A percentile compares a stretch with the other conserved stretches of the same genome.
These are phyloP conservation scores for Simplicillium sp. DNA, from an alignment of 2,329 filamentous ascomycete genomes.

Conservation along the genomic window DNA sequence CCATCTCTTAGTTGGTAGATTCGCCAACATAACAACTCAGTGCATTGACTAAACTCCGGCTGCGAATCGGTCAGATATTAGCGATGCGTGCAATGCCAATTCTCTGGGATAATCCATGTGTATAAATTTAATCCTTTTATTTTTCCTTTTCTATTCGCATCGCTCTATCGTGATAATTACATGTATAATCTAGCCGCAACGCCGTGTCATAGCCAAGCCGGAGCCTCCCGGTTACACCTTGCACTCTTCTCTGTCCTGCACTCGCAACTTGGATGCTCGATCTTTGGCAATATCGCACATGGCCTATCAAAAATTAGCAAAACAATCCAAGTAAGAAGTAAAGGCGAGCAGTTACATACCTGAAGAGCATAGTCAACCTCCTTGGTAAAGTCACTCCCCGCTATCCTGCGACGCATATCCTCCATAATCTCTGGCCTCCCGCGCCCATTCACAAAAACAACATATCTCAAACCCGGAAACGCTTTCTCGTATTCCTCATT, in stretches of 20 bases:
- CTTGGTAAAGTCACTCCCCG: conserved; percentile 49
- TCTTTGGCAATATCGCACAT: conserved; percentile 90
- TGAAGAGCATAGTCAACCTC: conserved; percentile 69
- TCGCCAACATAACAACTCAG: too few species aligned
- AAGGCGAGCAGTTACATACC: conserved; percentile 32
- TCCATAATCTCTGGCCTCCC: conserved; percentile 65
- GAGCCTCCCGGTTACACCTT: too few species aligned
- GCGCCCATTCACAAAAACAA: conserved; percentile 85
- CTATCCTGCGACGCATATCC: conserved; percentile 71
- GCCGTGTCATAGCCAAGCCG: too few species aligned
- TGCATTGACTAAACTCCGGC: too few species aligned
- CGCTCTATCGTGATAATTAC: too few species aligned
- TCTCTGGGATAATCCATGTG: too few species aligned
- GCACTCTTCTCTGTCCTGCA: not conserved
- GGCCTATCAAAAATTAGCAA: conserved; percentile 44
- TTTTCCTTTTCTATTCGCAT: too few species aligned
- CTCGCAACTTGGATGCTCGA: conserved; percentile 54
- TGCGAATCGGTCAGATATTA: too few species aligned
- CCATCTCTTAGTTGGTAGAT: too few species aligned
- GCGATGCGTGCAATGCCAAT: too few species aligned
- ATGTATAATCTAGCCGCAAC: too few species aligned
- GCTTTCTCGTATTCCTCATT: conserved; percentile 72
- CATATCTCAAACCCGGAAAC: conserved; percentile 79
- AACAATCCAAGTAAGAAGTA: conserved; percentile 1
- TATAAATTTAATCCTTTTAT: too few species aligned